phyloP scores from a whole-genome alignment of 129 eudicot genomes.

The Helianthus tuberosus region DNA sequence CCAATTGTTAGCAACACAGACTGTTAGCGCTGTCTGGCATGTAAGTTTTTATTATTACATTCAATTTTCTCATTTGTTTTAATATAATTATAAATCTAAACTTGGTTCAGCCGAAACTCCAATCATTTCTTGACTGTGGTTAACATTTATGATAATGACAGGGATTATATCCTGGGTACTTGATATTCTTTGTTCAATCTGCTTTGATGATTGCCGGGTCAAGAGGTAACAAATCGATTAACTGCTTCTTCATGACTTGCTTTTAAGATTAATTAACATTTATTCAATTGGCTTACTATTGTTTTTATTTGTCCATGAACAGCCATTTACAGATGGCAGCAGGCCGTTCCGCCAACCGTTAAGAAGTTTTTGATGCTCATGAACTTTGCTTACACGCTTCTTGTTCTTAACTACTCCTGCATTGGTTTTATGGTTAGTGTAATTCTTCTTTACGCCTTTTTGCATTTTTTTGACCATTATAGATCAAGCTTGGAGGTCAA shows the following conservation, averaged over 20 bases:
- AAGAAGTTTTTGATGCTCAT: slow-evolving; percentile 51
- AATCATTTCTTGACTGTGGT: background rate
- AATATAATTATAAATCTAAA: background rate
- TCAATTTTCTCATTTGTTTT: background rate
- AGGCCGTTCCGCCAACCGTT: slow-evolving; percentile 51
- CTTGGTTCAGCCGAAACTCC: background rate
- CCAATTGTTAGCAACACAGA: slow-evolving; percentile 95
- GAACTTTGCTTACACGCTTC: slow-evolving; percentile 76
- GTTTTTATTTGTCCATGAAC: slow-evolving; percentile 36
- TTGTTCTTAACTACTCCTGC: slow-evolving; percentile 80
- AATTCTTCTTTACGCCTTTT: background rate
- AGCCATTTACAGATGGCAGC: slow-evolving; percentile 98
- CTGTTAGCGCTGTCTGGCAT: slow-evolving; percentile 99
- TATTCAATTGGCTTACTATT: background rate
- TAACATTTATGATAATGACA: slow-evolving; percentile 33
- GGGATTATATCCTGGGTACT: slow-evolving; percentile 96
- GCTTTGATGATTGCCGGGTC: slow-evolving; percentile 98
- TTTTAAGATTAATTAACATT: background rate
- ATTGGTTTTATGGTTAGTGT: slow-evolving; percentile 85
- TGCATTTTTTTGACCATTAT: background rate
- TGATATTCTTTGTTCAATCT: slow-evolving; percentile 93
- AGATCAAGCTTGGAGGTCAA: background rate
- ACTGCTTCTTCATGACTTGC: slow-evolving; percentile 8
- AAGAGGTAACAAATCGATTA: slow-evolving; percentile 58
- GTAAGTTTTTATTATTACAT: slow-evolving; percentile 58